Evolutionary conservation across 768 basidiomycete species (phyloP), one percentile per base, ranked within the genome.

Genomic region (Amanita exitialis): DNA sequence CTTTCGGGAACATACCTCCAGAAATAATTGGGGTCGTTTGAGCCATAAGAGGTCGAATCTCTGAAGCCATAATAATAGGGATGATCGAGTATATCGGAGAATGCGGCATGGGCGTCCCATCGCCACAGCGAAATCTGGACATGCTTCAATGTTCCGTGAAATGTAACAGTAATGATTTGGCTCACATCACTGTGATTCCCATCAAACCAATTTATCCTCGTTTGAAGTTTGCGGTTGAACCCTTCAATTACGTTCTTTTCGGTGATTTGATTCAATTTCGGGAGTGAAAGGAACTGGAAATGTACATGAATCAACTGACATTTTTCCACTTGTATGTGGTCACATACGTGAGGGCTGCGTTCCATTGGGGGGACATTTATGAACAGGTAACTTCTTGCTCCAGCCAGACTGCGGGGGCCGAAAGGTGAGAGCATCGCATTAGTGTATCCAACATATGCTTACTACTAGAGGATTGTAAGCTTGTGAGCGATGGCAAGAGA

Each of bases 371-470:
- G 67, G n/a, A 71, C 70, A 20, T 62, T 70, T 54, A 64, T 66
- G 54, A 78, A 77, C 53, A 76, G 68, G 68, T 75, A 82, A 63
- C 63, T 78, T 34, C 82, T 69, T 6, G 74, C 83, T 15, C 83
- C 83, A 23, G 62, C 71, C 36, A 68, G 64, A 65, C 76, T 77
- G 45, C 12, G 18, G 4, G n/a, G n/a, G n/a, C n/a, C n/a, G n/a
- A 27, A 10, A 28, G 25, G 4, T 44, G 15, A 12, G 36, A 18
- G 12, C 35, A 27, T 28, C 41, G 3, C 1, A 1, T 1, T 7
- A 15, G 15, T 9, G 21, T 35, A 42, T 49, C 56, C 55, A 16
- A 60, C 35, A 35, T 57, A 13, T 1, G 44, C 63, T 51, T 56
- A 70, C 66, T 64, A 74, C 70, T 63, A 60, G 2, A 23, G 32